phyloP scores from a whole-genome alignment of 139 green algal species.

The Chlamydomonas asymmetrica region DNA sequence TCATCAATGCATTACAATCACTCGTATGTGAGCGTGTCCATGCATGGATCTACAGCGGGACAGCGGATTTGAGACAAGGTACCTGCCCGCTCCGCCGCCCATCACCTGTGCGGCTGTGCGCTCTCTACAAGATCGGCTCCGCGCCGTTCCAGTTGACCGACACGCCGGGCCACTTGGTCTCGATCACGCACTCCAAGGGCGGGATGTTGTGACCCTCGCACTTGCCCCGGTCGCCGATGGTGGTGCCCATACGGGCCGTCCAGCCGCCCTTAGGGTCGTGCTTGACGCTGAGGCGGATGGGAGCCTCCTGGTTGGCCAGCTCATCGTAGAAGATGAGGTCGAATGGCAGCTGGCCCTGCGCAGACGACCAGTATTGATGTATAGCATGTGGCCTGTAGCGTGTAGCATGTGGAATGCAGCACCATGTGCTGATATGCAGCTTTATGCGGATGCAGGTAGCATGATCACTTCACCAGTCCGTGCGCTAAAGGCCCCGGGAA shows the following conservation, averaged over 20 bases:
- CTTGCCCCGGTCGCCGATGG: slow-evolving; percentile 42
- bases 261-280: slow-evolving; percentile 36
- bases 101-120: no score
- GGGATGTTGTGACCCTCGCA: slow-evolving; percentile 60
- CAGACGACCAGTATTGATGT: background rate
- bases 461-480: no score
- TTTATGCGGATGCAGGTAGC: no score
- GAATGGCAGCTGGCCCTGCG: slow-evolving; percentile 33
- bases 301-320: slow-evolving; percentile 49
- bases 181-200: slow-evolving; percentile 70
- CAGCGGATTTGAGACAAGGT: no score
- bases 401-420: no score
- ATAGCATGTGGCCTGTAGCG: background rate
- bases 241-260: slow-evolving; percentile 28
- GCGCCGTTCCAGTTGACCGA: slow-evolving; percentile 58
- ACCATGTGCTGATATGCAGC: no score
- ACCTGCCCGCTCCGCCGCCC: no score
- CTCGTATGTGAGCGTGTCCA: no score
- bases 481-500: no score
- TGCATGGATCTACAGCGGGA: no score
- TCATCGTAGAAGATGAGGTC: slow-evolving; percentile 66
- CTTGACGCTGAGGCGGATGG: slow-evolving; percentile 11
- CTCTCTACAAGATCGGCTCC: slow-evolving; percentile 60
- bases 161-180: slow-evolving; percentile 65
- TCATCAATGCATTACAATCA: no score